Evolutionary conservation across 768 basidiomycete species (phyloP).

Genomic region (Russula brevipes): DNA sequence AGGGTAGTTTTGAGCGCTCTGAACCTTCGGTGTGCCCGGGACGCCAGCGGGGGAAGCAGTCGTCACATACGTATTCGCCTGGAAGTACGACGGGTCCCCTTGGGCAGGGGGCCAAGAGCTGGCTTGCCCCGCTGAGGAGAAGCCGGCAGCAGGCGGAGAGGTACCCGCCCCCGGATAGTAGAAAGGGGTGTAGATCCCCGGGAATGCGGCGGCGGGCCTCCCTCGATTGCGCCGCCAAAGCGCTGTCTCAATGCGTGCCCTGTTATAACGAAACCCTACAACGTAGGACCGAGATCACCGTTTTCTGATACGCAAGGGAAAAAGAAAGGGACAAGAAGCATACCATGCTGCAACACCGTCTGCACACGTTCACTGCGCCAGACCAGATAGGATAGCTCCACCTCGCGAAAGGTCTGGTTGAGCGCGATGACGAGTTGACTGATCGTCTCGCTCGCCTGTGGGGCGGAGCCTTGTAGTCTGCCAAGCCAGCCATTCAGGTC

Average conservation of each 20-base stretch:
- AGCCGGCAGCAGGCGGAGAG: background rate
- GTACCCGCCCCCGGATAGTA: background rate
- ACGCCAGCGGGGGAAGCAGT: background rate
- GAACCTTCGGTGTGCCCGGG: background rate
- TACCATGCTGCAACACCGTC: background rate
- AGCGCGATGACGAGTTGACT: background rate
- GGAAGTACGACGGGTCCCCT: background rate
- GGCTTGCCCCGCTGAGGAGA: background rate
- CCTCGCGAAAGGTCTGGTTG: background rate
- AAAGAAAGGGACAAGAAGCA: background rate
- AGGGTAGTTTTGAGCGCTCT: background rate
- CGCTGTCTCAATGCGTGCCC: background rate
- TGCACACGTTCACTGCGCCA: slow-evolving; percentile 6
- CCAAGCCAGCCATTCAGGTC: background rate
- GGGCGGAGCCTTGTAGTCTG: background rate
- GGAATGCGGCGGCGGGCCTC: background rate
- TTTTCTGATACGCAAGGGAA: background rate
- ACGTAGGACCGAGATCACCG: background rate
- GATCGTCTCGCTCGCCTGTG: background rate
- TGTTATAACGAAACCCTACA: slow-evolving; percentile 7
- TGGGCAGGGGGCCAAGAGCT: background rate
- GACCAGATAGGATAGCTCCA: background rate
- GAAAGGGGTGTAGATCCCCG: background rate
- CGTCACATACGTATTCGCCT: background rate
- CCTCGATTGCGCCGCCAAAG: slow-evolving; percentile 1